Percentiles rank a stretch among this genome's conserved stretches.
Conservation (phyloP, 306 rosid species). For the Acacia crassicarpa region DNA sequence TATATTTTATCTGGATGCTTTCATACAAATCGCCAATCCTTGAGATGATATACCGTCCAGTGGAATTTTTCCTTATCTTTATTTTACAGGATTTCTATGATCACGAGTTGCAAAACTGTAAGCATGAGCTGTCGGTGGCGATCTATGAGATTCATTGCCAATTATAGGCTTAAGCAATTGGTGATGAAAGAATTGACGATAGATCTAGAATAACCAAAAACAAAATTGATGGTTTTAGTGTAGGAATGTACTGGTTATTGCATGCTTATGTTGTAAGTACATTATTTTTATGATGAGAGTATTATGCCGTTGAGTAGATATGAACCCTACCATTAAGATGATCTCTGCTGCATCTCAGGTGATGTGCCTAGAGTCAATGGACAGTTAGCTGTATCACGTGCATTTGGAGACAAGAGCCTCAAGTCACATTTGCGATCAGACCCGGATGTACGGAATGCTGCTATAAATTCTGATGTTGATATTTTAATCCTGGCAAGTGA, state of each 20-base stretch:
- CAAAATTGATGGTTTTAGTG: not conserved
- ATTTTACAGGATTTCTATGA: not conserved
- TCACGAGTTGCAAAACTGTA: not conserved
- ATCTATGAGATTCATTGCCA: not conserved
- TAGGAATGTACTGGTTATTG: not conserved
- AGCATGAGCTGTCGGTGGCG: not conserved
- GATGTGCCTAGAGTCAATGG: slow-evolving; percentile 79
- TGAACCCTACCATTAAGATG: not conserved
- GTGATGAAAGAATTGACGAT: not conserved
- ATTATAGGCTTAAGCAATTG: not conserved
- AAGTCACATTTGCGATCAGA: slow-evolving; percentile 73
- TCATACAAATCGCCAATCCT: not conserved
- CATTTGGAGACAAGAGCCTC: slow-evolving; percentile 80
- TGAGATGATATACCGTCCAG: not conserved
- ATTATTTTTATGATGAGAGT: not conserved
- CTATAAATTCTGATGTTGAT: slow-evolving; percentile 40
- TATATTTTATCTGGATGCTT: not conserved
- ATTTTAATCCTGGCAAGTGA: slow-evolving; percentile 67
- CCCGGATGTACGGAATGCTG: slow-evolving; percentile 44
- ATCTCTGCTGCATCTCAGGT: slow-evolving; percentile 38
- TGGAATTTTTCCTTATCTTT: not conserved
- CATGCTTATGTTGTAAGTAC: not conserved
- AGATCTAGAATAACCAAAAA: not conserved
- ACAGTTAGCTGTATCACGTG: slow-evolving; percentile 77
- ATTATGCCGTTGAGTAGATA: slow-evolving; percentile 3